Evolutionary conservation across 257 asterid genomes (phyloP), one percentile per base, ranked within the genome.

Genomic region (Penstemon newberryi): DNA sequence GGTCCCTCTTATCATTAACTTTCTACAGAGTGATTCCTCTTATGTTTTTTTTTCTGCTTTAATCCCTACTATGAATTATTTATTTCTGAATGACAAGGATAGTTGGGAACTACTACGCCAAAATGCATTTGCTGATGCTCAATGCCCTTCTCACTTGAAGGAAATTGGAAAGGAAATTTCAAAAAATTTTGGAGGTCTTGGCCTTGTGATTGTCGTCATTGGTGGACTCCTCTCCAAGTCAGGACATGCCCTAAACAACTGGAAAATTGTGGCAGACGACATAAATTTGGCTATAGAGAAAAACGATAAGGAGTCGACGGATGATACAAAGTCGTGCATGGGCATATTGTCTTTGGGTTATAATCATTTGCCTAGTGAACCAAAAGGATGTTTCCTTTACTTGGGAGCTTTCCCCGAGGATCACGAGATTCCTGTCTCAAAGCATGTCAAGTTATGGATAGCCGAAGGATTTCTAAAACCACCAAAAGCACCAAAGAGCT

Each of bases 341-440:
- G 75, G 59, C 36, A 72, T 77, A 25, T 15, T 81, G 63, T 40
- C 75, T 45, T 59, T 78, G 0, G 75, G 86, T 69, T 81, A 81
- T 62, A 70, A 53, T 3, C 68, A 73, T 69, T 39, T 81, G 60
- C 83, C 83, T 7, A 42, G 55, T 12, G 46, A 36, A 11, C 61
- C 75, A 18, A 81, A 75, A 66, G 76, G 71, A 0, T 72, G 81
- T 8, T 81, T 81, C 33, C 83, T 78, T 19, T 81, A 78, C 77
- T 69, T 81, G 73, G 81, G 76, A 25, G 77, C 70, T 6, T 77
- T 81, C 33, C 79, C 83, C 0, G 70, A 72, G 65, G 81, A 81
- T 4, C 37, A 60, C 3, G 77, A 75, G 63, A 75, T 81, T 6
- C 70, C 46, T 0, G 73, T 78, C 36, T 4, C 74, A 3, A 74